Evolutionary conservation across 331 rosid genomes (phyloP), one percentile per base, ranked within the genome.

Genomic region (Quercus lobata): DNA sequence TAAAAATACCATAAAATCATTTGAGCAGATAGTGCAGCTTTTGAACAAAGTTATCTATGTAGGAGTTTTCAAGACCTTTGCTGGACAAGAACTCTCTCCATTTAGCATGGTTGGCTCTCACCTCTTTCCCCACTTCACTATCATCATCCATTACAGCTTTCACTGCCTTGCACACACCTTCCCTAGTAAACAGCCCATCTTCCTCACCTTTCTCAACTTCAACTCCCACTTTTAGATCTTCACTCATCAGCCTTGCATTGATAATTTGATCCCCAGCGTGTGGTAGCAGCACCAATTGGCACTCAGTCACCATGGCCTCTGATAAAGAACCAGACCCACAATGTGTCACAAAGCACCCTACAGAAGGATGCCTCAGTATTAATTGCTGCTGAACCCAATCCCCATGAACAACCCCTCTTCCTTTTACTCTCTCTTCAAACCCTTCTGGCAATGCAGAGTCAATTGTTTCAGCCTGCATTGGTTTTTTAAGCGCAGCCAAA

Each of bases 281-380:
- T 15, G 91, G 93, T 2, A 89, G 74, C 10, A 85, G 68, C 61
- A 87, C 87, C 68, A 87, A 11, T 37, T 85, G 89, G 66, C 88
- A 81, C n/a, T 87, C 86, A 55, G 17, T 83, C 63, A 83, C 73
- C 79, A 87, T 66, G 16, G 87, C 90, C 81, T 89, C 90, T 18
- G 85, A 69, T 30, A 84, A 77, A 41, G 92, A 84, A n/a, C 90
- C 88, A 4, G 89, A 81, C 16, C 92, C 89, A 52, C 90, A 89
- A 60, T 89, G 90, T 7, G 89, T 84, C 56, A 89, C 92, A 74
- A 89, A 89, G 74, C 87, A 85, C 41, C 90, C 89, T 52, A 87
- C 92, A 9, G 88, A 83, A 18, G 85, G 77, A 84, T 87, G 93
- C 68, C 71, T 75, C 79, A 85, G 55, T 4, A 89, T 81, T 85